Evolutionary conservation across 768 basidiomycete species (phyloP), one percentile per base, ranked within the genome.

Genomic region (Phylloporus rhodoxanthus): DNA sequence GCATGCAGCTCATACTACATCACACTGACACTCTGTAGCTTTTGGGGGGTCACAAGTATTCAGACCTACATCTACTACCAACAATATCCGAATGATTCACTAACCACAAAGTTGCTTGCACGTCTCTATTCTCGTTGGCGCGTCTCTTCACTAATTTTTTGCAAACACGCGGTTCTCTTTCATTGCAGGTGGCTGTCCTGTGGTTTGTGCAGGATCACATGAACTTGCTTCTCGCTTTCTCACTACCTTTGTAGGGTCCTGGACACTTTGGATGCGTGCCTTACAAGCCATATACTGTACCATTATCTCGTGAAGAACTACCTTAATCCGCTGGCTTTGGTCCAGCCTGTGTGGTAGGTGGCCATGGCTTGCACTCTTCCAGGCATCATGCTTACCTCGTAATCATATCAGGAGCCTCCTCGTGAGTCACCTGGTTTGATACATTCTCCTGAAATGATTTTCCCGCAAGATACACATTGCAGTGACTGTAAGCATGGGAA

Each of bases 231-330:
- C 6, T 9, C 5, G 1, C 25, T 3, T 26, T 33, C 26, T 41
- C 48, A 26, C 55, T 14, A 14, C 17, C 5, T 1, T 32, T 37
- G 5, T 13, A 59, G 60, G 74, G 51, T 66, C 2, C 56, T 83
- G 14, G 79, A 81, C 57, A 79, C 80, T 1, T 75, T 81, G 49
- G 78, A 82, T 57, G 73, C 74, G 1, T 68, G 65, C 36, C 57
- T 82, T 40, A 76, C 74, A 37, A 67, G 69, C 33, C 80, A 82
- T 61, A 72, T 79, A 50, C 65, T 81, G 33, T 83, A 82, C 57
- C 70, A 70, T 56, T 84, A 83, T 57, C 70, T 81, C 49, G 77
- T 83, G 33, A 65, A 62, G 32, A 80, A 82, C 61, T 80, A 72
- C 55, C 52, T 73, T 34, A 73, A 77, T 56, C 70, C 74, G 1